Base-by-base conservation (phyloP, 441 rosid genomes). In the Codiaeum variegatum region DNA sequence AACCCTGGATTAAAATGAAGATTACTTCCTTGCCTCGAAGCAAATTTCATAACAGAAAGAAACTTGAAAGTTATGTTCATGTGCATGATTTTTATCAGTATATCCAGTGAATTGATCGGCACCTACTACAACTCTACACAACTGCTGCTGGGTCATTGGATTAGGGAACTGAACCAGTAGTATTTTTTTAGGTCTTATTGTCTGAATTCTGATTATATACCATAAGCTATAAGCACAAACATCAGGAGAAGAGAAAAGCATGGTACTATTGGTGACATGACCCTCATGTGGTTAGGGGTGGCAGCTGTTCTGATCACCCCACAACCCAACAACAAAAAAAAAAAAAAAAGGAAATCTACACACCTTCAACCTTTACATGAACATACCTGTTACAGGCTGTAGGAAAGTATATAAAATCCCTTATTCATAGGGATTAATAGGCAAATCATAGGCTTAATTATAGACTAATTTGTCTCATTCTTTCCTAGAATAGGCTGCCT, bases 1-100 rank as follows among this genome's bases (percentile, higher is more conserved):
- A 95, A 62, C 96, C 85, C 98, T 95, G 88, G 4, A 70, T 46
- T 51, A 61, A 8, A 2, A 44, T 0, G 7, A 69, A 46, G 75
- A 42, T 31, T 7, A 19, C 38, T 31, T 6, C 24, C 49, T 49
- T 19, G 36, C 16, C 56, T 26, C 15, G 12, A 23, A 29, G 38
- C 40, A 46, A 12, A 40, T 21, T n/a, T 6, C 24, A 46, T 23
- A 66, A 40, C 9, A 51, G 5, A 34, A 67, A 69, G 31, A 15
- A 13, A 52, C 12, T 15, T 1, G 7, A 51, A 6, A n/a, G 38
- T 36, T n/a, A 60, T 32, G 44, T 55, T 28, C 6, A 11, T 15
- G 6, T 51, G 42, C 18, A 19, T 7, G 59, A 12, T 42, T n/a
- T 28, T 56, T 24, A 26, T 26, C 54, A 13, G 16, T 26, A 9